Evolutionary conservation across 73 alveolate genomes (phyloP).

Genomic region (Tetrahymena malaccensis): DNA sequence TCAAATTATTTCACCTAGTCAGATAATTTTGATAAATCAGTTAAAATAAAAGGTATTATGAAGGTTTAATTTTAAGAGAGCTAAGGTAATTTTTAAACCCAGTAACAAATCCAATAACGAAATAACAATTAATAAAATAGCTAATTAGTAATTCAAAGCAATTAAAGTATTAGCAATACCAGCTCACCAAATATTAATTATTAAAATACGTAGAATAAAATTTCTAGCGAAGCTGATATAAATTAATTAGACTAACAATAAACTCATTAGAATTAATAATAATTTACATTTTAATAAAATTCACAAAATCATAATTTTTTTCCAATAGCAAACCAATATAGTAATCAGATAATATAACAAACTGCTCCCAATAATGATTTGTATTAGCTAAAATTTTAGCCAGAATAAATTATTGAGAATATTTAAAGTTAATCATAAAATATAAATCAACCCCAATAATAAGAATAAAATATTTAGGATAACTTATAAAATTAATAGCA

Average conservation of each 20-base stretch:
- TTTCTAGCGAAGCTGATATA: background rate
- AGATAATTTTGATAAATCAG: background rate
- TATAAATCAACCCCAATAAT: background rate
- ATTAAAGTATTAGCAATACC: background rate
- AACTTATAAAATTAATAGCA: background rate
- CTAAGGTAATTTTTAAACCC: background rate
- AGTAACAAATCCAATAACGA: background rate
- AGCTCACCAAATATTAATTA: background rate
- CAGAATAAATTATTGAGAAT: background rate
- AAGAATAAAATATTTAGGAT: background rate
- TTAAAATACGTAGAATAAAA: background rate
- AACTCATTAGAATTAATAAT: too few relatives aligned
- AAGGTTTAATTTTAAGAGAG: background rate
- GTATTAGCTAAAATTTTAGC: background rate
- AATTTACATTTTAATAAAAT: background rate
- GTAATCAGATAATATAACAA: too few relatives aligned
- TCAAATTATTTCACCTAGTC: background rate
- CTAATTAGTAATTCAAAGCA: background rate
- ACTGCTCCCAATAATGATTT: background rate
- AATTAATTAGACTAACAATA: background rate
- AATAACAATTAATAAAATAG: background rate
- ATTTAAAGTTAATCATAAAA: background rate
- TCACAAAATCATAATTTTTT: background rate
- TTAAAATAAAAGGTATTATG: background rate
- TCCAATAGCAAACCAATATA: background rate